phyloP scores from a whole-genome alignment of 768 basidiomycete species.

The Lactarius hatsudake region DNA sequence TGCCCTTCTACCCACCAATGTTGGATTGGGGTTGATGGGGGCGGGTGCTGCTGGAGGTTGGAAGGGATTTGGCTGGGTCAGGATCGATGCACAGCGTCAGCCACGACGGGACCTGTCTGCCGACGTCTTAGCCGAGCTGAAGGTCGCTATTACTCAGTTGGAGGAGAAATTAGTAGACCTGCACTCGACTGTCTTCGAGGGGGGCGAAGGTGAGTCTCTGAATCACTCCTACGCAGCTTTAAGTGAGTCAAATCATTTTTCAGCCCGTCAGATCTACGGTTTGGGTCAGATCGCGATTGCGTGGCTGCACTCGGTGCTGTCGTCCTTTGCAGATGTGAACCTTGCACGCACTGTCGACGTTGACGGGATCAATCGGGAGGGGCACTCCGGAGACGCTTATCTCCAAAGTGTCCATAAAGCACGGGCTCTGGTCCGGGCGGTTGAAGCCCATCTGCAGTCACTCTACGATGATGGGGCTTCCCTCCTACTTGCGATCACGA shows the following conservation, averaged over 20 bases:
- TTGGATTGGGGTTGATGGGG: conserved; percentile 78
- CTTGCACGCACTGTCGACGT: conserved; percentile 81
- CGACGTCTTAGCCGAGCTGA: conserved; percentile 55
- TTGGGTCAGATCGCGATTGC: conserved; percentile 52
- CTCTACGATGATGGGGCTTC: conserved; percentile 68
- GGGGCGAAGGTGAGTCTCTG: conserved; percentile 26
- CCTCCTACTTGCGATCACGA: conserved; percentile 59
- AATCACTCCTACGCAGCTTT: not conserved
- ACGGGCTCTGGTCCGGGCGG: conserved; percentile 58
- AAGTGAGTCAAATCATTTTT: conserved; percentile 4
- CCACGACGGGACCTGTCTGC: conserved; percentile 44
- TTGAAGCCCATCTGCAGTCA: conserved; percentile 70
- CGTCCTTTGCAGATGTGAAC: conserved; percentile 65
- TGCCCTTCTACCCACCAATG: conserved; percentile 55
- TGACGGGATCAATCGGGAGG: conserved; percentile 61
- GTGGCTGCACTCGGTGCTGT: conserved; percentile 56
- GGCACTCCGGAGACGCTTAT: conserved; percentile 49
- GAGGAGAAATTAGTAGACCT: conserved; percentile 47
- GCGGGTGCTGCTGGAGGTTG: conserved; percentile 73
- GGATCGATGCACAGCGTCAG: conserved; percentile 45
- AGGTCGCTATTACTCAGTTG: conserved; percentile 44
- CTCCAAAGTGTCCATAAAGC: conserved; percentile 66
- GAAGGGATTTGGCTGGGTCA: conserved; percentile 85
- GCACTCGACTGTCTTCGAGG: conserved; percentile 28
- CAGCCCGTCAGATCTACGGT: conserved; percentile 33